Evolutionary conservation across 2,329 filamentous ascomycete species (phyloP).

Genomic region (Byssoonygena ceratinophila): DNA sequence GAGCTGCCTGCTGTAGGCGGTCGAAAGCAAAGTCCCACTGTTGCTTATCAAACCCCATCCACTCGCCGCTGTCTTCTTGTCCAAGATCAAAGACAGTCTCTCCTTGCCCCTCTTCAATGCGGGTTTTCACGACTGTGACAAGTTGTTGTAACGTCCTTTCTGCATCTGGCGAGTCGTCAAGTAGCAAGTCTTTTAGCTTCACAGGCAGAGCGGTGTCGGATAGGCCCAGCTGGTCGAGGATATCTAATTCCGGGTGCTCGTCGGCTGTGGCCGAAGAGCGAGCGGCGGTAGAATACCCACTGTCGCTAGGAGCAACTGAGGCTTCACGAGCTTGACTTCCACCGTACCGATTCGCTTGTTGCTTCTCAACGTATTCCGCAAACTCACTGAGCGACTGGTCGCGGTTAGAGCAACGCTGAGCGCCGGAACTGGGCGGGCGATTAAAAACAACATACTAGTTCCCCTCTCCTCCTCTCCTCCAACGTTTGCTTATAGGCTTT

Average conservation of each 20-base stretch:
- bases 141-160: constrained; percentile 55
- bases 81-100: constrained; percentile 89
- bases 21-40: constrained; percentile 66
- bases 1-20: constrained; percentile 56
- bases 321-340: constrained; percentile 16
- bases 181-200: constrained; percentile 64
- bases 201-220: constrained; percentile 52
- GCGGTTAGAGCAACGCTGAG: neutral
- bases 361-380: constrained; percentile 91
- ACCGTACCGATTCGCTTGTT: constrained; percentile 53
- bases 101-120: constrained; percentile 72
- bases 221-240: constrained; percentile 67
- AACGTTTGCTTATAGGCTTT: constrained; percentile 49
- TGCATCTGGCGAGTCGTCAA: constrained; percentile 44
- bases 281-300: constrained; percentile 31
- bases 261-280: constrained; percentile 35
- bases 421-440: neutral
- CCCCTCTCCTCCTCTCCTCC: constrained; percentile 75
- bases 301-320: constrained; percentile 32
- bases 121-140: constrained; percentile 52
- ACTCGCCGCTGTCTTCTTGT: constrained; percentile 77
- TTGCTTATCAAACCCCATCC: constrained; percentile 61
- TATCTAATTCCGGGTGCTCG: constrained; percentile 80
- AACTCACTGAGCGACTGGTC: constrained; percentile 77
- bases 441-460: constrained; percentile 51